Conservation (phyloP, 345 rosid species). For the Melaleuca quinquenervia region DNA sequence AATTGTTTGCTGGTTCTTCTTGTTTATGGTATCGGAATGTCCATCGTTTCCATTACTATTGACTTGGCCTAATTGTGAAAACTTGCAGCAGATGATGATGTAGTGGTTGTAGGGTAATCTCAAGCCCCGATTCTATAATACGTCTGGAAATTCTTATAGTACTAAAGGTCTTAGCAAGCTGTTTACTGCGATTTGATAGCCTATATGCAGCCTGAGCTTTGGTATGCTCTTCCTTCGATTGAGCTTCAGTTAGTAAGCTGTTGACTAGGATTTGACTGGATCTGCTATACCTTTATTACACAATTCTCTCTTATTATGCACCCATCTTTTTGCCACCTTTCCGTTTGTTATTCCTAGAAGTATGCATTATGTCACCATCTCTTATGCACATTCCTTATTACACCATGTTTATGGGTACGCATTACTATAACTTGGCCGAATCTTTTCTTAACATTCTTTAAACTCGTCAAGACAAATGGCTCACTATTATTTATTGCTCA, state of each 20-base stretch:
- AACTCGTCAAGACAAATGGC: neutral
- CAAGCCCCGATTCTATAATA: neutral
- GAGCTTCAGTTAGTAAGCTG: neutral
- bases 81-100: neutral
- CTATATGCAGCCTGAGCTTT: neutral
- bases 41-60: neutral
- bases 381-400: too few species aligned
- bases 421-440: neutral
- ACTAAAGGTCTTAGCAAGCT: neutral
- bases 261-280: too few species aligned
- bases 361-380: neutral
- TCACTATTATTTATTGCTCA: neutral
- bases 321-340: neutral
- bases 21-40: neutral
- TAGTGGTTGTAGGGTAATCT: too few species aligned
- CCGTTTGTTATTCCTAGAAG: neutral
- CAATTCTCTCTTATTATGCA: neutral
- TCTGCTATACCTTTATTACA: neutral
- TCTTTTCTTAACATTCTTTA: neutral
- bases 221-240: neutral
- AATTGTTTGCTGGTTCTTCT: too few species aligned
- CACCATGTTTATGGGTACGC: too few species aligned
- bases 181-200: neutral
- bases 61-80: neutral
- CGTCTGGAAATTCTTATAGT: neutral